phyloP scores from a whole-genome alignment of 2,329 filamentous ascomycete genomes.

The Xylariaceae sp. region DNA sequence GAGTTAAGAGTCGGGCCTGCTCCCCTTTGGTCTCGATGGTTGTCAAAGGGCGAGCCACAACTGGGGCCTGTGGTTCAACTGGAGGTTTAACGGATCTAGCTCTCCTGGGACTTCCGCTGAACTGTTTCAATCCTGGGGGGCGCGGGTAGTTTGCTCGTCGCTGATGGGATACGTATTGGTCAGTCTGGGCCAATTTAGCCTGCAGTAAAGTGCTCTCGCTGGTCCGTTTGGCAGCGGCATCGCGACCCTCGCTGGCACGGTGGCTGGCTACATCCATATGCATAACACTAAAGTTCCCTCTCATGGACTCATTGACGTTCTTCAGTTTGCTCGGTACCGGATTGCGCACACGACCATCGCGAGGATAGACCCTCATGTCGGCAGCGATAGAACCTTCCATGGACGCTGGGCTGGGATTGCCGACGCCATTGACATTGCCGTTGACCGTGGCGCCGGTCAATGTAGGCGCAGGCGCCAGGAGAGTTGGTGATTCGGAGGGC shows the following conservation, averaged over 20 bases:
- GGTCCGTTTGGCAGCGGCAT: constrained; percentile 57
- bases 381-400: constrained; percentile 21
- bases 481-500: constrained; percentile 24
- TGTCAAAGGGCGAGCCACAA: constrained; percentile 32
- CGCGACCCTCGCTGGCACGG: constrained; percentile 46
- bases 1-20: constrained; percentile 57
- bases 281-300: constrained; percentile 63
- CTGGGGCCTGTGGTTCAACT: constrained; percentile 14
- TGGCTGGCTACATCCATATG: constrained; percentile 53
- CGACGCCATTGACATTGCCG: constrained; percentile 24
- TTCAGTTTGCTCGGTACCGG: constrained; percentile 62
- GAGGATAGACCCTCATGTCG: constrained; percentile 31
- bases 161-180: constrained; percentile 51
- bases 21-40: constrained; percentile 55
- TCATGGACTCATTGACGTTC: constrained; percentile 53
- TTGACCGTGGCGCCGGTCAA: constrained; percentile 18
- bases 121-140: constrained; percentile 29
- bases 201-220: constrained; percentile 61
- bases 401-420: constrained; percentile 17
- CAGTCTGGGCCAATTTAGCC: constrained; percentile 53
- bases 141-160: constrained; percentile 38
- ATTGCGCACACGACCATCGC: constrained; percentile 53
- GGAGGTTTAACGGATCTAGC: constrained; percentile 19
- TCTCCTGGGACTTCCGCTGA: constrained; percentile 3
- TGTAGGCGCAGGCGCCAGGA: constrained; percentile 21